Conservation (phyloP, 139 green algal genomes). For the Chlamydomonas sp. region DNA sequence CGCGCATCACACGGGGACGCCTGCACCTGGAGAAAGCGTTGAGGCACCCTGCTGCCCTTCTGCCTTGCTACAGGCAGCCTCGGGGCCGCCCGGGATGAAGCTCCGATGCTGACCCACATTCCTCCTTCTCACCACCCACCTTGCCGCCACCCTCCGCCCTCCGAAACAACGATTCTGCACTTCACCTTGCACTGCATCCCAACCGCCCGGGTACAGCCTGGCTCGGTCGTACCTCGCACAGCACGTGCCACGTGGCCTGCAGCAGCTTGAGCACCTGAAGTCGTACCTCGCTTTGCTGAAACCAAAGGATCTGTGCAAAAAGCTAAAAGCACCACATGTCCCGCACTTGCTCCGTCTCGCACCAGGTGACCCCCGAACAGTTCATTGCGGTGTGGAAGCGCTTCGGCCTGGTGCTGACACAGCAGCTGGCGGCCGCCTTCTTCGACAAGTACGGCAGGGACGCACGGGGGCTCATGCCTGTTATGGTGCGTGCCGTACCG, state of each 20-base stretch:
- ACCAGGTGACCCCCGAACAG: slow-evolving; percentile 44
- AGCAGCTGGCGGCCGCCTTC: slow-evolving; percentile 28
- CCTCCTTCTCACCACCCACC: too few species aligned
- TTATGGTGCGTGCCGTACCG: slow-evolving; percentile 47
- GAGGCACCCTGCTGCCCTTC: too few species aligned
- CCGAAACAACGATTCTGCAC: not conserved
- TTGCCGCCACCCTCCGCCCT: not conserved
- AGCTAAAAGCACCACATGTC: not conserved
- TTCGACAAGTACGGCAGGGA: slow-evolving; percentile 70
- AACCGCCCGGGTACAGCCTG: not conserved
- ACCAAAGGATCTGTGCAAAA: not conserved
- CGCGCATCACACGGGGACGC: too few species aligned
- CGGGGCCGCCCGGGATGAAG: too few species aligned
- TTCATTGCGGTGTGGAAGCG: slow-evolving; percentile 49
- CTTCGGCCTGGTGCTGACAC: slow-evolving; percentile 49
- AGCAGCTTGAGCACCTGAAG: too few species aligned
- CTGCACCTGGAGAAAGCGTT: too few species aligned
- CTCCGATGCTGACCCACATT: too few species aligned
- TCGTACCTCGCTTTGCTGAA: too few species aligned
- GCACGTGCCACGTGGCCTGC: too few species aligned
- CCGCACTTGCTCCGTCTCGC: too few species aligned
- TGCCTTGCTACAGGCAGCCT: too few species aligned
- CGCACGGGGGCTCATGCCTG: slow-evolving; percentile 51
- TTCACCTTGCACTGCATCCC: not conserved
- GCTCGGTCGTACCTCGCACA: too few species aligned